phyloP scores from a whole-genome alignment of 1,139 yeast genomes.

The Blastobotrys aristatus region DNA sequence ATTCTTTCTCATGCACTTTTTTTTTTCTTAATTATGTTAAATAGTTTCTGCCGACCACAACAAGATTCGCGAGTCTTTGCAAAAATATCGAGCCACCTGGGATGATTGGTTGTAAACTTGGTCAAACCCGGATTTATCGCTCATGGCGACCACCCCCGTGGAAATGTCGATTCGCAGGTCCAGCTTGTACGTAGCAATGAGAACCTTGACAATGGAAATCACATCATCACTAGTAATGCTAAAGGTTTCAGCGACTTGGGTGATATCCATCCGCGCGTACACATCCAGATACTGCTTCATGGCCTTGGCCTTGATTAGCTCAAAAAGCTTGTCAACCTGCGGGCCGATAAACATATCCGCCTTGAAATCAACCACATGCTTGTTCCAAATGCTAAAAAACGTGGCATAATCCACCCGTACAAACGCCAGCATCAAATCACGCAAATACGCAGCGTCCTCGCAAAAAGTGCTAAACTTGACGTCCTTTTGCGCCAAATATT shows the following conservation, averaged over 20 bases:
- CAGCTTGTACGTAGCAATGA: conserved; percentile 13
- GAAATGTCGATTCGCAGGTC: conserved; percentile 17
- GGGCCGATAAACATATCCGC: conserved; percentile 21
- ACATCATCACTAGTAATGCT: not conserved
- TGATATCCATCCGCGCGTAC: conserved; percentile 19
- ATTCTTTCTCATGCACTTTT: too few species aligned
- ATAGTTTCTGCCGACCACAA: conserved; percentile 5
- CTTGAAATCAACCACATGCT: conserved; percentile 19
- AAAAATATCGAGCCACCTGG: conserved; percentile 2
- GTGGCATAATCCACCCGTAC: conserved; percentile 16
- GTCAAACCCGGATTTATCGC: not conserved
- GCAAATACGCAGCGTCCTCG: conserved; percentile 29
- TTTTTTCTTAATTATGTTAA: too few species aligned
- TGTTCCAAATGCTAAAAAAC: conserved; percentile 19
- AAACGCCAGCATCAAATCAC: conserved; percentile 18
- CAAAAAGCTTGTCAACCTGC: conserved; percentile 14
- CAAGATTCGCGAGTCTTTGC: conserved; percentile 4
- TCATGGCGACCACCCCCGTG: conserved; percentile 8
- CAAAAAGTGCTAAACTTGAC: conserved; percentile 64
- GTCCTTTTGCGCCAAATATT: conserved; percentile 38
- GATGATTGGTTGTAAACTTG: conserved; percentile 1
- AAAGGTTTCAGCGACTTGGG: conserved; percentile 16
- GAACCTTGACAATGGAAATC: conserved; percentile 9
- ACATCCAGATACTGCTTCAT: conserved; percentile 23
- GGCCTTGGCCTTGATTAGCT: conserved; percentile 21